Conservation (phyloP, 257 asterid species). For the Nicotiana tabacum region DNA sequence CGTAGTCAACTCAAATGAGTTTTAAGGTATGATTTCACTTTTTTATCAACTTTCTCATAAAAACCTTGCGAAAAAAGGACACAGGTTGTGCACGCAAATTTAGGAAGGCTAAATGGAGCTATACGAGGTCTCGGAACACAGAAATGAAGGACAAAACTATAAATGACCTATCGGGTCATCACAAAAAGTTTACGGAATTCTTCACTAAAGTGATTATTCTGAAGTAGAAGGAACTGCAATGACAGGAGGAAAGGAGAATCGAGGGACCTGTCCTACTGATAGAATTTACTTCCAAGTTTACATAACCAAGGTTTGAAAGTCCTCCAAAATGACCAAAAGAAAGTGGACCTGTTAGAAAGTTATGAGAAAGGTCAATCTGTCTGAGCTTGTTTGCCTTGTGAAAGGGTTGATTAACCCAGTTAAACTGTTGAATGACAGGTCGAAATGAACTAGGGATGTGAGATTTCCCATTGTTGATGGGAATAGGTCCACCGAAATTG, state of each 20-base stretch:
- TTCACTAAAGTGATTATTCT: not conserved
- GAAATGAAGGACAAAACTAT: too few species aligned
- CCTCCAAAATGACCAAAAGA: constrained; percentile 12
- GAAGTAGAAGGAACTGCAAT: not conserved
- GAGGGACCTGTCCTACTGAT: too few species aligned
- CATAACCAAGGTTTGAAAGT: not conserved
- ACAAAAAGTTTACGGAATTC: not conserved
- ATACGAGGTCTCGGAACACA: too few species aligned
- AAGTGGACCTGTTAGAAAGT: not conserved
- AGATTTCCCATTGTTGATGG: constrained; percentile 20
- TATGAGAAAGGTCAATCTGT: constrained; percentile 11
- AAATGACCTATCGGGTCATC: too few species aligned
- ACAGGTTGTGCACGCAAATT: too few species aligned
- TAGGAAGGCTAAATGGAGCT: too few species aligned
- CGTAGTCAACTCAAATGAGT: too few species aligned
- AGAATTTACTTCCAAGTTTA: too few species aligned
- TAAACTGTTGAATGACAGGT: constrained; percentile 13
- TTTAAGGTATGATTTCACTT: too few species aligned
- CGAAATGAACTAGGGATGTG: not conserved
- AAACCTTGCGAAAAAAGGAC: too few species aligned
- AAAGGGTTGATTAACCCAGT: constrained; percentile 14
- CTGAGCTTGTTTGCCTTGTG: not conserved
- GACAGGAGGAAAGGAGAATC: constrained; percentile 1
- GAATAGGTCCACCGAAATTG: constrained; percentile 18
- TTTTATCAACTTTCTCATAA: too few species aligned